Evolutionary conservation across 495 filamentous ascomycete species (phyloP), one percentile per base, ranked within the genome.

Genomic region (Talaromyces proteolyticus): DNA sequence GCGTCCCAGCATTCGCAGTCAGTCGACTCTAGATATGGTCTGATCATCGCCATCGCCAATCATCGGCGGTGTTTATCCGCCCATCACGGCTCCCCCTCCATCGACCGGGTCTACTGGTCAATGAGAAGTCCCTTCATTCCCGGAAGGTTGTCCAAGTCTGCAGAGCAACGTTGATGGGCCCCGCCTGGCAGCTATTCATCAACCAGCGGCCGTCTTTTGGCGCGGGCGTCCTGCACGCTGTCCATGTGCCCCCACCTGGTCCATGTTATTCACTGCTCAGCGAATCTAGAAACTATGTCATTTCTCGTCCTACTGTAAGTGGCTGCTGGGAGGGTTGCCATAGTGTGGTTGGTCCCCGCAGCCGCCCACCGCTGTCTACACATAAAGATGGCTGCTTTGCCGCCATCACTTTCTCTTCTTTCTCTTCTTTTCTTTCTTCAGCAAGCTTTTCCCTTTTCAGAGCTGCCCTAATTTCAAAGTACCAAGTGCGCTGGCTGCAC

Each of bases 361-460:
- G 1, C 47, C 47, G 47, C 36, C 21, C 24, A 24, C 22, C 42
- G 14, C 24, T 20, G 8, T 16, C 42, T 29, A 16, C 17, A 41
- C 47, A 49, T 63, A 71, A 69, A 66, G 46, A 59, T 55, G 48
- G 58, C 57, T 77, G 64, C 64, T 60, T 64, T 65, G 62, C 57
- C 72, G 61, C 54, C 45, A 57, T 57, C 56, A 55, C 17, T 25
- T 50, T 53, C 57, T 65, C 57, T 57, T 61, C 56, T 59, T 57
- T 64, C 59, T 66, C 62, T 67, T 63, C 69, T 63, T 83, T 79
- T 63, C 57, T 74, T 72, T 84, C 83, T 78, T 74, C 79, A 84
- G 85, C 86, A 87, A 88, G 85, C 76, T 75, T 71, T 81, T 34
- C 29, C 82, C 81, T 78, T 67, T 70, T 70, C 74, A 73, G 77